Evolutionary conservation across 257 asterid genomes (phyloP), one percentile per base, ranked within the genome.

Genomic region (Gardenia jasminoides): DNA sequence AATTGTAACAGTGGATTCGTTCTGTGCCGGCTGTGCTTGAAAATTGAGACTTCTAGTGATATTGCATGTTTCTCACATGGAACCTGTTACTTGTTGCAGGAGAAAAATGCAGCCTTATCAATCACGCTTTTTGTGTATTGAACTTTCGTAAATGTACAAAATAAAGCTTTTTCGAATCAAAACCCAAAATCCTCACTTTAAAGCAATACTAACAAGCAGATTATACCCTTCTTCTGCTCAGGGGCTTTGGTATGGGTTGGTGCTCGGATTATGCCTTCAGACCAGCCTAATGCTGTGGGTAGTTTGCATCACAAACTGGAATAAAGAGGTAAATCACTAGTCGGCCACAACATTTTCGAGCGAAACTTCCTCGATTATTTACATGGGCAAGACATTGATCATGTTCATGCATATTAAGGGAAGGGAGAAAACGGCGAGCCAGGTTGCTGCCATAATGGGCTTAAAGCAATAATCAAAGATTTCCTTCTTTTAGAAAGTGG

Each of bases 201-300:
- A 50, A 13, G 4, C 4, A 52, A 6, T 52, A 52, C 9, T 16
- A 19, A 54, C n/a, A 17, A 4, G 9, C 20, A 17, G n/a, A 54
- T 19, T 54, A 8, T 54, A 20, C 62, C 4, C 20, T 10, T n/a
- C 7, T 59, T 0, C 30, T 70, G n/a, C n/a, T n/a, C 59, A 70
- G 75, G 75, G 75, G 3, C 1, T 70, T 12, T 46, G 75, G 41
- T 70, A 70, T n/a, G 61, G 61, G 46, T 46, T 70, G 41, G 17
- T 70, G 59, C 59, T 70, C 13, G 75, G 75, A 4, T n/a, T 44
- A 43, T 43, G 36, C 39, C 75, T 70, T n/a, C 75, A 46, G 12
- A 62, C 67, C 16, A 11, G 15, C 39, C 19, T 10, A 62, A 28
- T 26, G 5, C 28, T 26, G 6, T 62, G 15, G 67, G 67, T 26